phyloP scores from a whole-genome alignment of 2,329 filamentous ascomycete genomes.

The Hyphodiscus sp. region DNA sequence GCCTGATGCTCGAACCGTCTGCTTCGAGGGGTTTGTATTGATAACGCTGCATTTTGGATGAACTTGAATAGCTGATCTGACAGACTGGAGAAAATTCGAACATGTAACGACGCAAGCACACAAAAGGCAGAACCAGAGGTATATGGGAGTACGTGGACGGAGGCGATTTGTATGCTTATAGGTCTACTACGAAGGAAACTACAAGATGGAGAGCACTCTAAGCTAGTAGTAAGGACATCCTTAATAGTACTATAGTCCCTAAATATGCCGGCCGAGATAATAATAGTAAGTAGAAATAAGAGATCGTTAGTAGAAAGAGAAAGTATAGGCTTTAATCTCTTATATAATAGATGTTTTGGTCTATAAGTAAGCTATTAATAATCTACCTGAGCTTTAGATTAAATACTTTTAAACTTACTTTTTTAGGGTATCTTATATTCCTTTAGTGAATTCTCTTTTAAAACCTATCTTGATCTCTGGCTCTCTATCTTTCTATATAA shows the following conservation, averaged over 20 bases:
- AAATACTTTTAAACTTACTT: slow-evolving; percentile 13
- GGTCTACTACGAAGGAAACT: too few relatives aligned
- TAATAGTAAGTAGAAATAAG: slow-evolving; percentile 12
- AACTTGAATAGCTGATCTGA: too few relatives aligned
- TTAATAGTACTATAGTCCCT: slow-evolving; percentile 9
- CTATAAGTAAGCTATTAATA: slow-evolving; percentile 9
- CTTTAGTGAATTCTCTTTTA: slow-evolving; percentile 16
- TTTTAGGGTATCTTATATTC: slow-evolving; percentile 10
- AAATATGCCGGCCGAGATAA: slow-evolving; percentile 8
- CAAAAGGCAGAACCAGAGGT: too few relatives aligned
- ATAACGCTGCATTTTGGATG: too few relatives aligned
- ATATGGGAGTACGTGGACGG: too few relatives aligned
- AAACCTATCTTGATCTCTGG: slow-evolving; percentile 15
- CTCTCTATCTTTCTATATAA: slow-evolving; percentile 15
- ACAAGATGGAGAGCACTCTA: too few relatives aligned
- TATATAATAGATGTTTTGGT: slow-evolving; percentile 14
- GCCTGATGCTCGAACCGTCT: too few relatives aligned
- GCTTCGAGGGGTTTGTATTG: too few relatives aligned
- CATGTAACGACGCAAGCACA: too few relatives aligned
- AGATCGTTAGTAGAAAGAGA: slow-evolving; percentile 9
- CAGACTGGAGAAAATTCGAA: too few relatives aligned
- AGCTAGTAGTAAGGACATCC: slow-evolving; percentile 7
- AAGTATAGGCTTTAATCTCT: slow-evolving; percentile 8
- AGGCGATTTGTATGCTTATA: too few relatives aligned
- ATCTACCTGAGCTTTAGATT: slow-evolving; percentile 5